Evolutionary conservation across 208 protist genomes (phyloP), one percentile per base, ranked within the genome.

Genomic region (Acanthamoeba quina): DNA sequence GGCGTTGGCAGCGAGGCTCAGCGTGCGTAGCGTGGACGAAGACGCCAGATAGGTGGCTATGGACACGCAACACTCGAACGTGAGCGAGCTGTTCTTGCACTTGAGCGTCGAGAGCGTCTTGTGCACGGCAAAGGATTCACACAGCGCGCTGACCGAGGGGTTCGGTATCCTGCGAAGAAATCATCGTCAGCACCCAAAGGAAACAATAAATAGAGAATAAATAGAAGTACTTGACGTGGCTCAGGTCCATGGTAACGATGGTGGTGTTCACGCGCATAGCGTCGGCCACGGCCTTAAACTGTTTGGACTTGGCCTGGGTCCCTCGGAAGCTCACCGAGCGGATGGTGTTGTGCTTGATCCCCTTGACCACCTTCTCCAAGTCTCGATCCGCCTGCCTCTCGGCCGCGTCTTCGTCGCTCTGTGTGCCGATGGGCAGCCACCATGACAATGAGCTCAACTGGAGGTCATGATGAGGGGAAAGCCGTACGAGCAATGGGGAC

Each of bases 311-410:
- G 49, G 37, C 52, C 5, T 78, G 34, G 0, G 56, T 68, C 11
- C 58, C 60, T 74, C 85, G 31, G 6, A 93, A 56, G 34, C 47
- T 64, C 1, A 93, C 90, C 47, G 29, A 13, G 15, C 90, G 24
- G 17, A 93, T 31, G 1, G 68, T 68, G 47, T 93, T 93, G 90
- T 93, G 90, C 29, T 29, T 31, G 15, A 93, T 83, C 9, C 90
- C 90, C 24, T 78, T 93, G 17, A 93, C 52, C n/a, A 83, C 47
- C 68, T 83, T 93, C 49, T 93, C 90, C 24, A 93, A 9, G 52
- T 56, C 44, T 83, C 68, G 4, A 3, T 93, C 90, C 9, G 41
- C 47, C n/a, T 49, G 64, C 26, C 60, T 24, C 11, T 54, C 47
- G 4, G 68, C 56, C 37, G 49, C 34, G 17, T 93, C 68, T 29